Conservation (phyloP, 2,329 filamentous ascomycete species). For the Monosporascus sp. region DNA sequence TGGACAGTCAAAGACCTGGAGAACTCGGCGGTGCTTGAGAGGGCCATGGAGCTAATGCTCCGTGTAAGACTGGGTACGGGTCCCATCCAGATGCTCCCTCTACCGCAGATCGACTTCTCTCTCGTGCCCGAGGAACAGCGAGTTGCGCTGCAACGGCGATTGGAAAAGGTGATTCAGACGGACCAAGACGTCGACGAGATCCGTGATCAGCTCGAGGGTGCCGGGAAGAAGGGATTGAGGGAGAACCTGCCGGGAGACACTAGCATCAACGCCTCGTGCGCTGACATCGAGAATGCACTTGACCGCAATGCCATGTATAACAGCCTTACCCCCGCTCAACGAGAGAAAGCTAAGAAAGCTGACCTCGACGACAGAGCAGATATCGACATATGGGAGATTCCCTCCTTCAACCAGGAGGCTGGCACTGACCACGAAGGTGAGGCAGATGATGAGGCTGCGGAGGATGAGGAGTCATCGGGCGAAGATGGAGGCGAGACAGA, state of each 20-base stretch:
- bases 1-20: constrained; percentile 16
- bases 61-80: constrained; percentile 16
- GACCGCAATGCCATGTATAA: neutral
- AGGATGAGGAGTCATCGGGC: neutral
- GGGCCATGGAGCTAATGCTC: constrained; percentile 22
- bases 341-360: neutral
- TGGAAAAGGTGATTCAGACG: constrained; percentile 4
- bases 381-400: neutral
- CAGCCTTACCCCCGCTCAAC: neutral
- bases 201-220: neutral
- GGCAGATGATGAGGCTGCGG: neutral
- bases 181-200: constrained; percentile 9
- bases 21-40: constrained; percentile 17
- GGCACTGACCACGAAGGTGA: neutral
- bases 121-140: constrained; percentile 1
- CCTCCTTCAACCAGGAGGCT: neutral
- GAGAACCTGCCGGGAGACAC: neutral
- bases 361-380: neutral
- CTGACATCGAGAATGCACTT: constrained; percentile 3
- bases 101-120: constrained; percentile 20
- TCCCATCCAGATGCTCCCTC: constrained; percentile 19
- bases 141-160: constrained; percentile 3
- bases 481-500: neutral
- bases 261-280: neutral
- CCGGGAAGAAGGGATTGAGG: neutral